phyloP scores from a whole-genome alignment of 2,329 filamentous ascomycete species.

The Elsinoe arachidis region DNA sequence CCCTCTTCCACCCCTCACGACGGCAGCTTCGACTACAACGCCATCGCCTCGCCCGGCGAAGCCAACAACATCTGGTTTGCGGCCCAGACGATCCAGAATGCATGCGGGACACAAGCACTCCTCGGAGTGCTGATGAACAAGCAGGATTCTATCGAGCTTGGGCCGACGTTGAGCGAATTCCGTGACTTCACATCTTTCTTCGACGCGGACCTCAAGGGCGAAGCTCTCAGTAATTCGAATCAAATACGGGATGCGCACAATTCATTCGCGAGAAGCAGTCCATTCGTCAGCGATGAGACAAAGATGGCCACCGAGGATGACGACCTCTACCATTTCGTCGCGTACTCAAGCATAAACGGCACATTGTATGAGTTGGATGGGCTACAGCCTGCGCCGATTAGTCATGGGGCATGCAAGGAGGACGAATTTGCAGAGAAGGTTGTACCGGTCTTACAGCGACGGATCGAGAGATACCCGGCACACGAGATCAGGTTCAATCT shows the following conservation, averaged over 20 bases:
- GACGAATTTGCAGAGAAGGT: constrained; percentile 70
- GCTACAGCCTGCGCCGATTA: constrained; percentile 84
- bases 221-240: constrained; percentile 60
- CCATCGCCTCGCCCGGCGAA: constrained; percentile 44
- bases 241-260: constrained; percentile 64
- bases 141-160: constrained; percentile 56
- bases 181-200: constrained; percentile 82
- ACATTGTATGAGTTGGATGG: constrained; percentile 91
- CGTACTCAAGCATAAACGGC: constrained; percentile 74
- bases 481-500: constrained; percentile 94
- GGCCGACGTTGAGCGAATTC: constrained; percentile 62
- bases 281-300: constrained; percentile 86
- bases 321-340: constrained; percentile 96
- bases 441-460: constrained; percentile 74
- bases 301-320: constrained; percentile 63
- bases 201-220: constrained; percentile 58
- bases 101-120: constrained; percentile 91
- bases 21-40: constrained; percentile 68
- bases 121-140: constrained; percentile 89
- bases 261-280: constrained; percentile 77
- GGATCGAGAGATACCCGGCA: constrained; percentile 75
- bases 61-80: constrained; percentile 69
- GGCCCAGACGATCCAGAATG: constrained; percentile 95
- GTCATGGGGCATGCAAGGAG: constrained; percentile 65
- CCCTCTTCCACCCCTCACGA: constrained; percentile 62